These are phyloP conservation scores for Wolfiporia cocos DNA, from an alignment of 1,284 basidiomycete species.

Conservation along the genomic window DNA sequence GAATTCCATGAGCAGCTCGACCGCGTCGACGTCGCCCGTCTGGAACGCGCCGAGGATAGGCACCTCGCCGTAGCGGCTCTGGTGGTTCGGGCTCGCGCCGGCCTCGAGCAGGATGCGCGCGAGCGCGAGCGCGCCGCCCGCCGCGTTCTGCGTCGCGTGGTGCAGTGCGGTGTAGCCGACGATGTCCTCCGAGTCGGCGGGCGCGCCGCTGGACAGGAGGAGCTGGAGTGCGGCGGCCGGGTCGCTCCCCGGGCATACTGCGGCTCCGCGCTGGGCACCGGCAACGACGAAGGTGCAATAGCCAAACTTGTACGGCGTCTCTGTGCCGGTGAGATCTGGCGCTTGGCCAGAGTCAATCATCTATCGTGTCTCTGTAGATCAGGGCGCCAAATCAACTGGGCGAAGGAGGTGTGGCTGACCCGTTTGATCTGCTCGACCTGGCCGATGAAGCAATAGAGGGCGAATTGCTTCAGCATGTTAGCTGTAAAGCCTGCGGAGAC, in stretches of 20 bases:
- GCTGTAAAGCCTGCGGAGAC: constrained; percentile 23
- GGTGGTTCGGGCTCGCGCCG: constrained; percentile 32
- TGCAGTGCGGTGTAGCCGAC: constrained; percentile 43
- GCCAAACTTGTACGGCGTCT: constrained; percentile 41
- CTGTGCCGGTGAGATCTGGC: constrained; percentile 35
- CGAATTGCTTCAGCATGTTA: constrained; percentile 31
- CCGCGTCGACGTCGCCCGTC: constrained; percentile 25
- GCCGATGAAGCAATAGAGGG: constrained; percentile 31
- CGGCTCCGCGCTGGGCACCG: constrained; percentile 36
- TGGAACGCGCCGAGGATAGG: constrained; percentile 34
- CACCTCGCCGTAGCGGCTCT: constrained; percentile 41
- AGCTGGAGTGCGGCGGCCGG: constrained; percentile 34
- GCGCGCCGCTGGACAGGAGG: constrained; percentile 37
- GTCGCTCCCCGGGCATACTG: constrained; percentile 9
- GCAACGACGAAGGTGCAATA: constrained; percentile 38
- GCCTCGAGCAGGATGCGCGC: constrained; percentile 32
- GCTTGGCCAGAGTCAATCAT: constrained; percentile 31
- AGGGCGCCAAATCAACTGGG: not conserved
- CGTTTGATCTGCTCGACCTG: constrained; percentile 22
- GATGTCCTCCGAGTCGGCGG: constrained; percentile 39
- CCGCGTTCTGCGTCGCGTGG: constrained; percentile 31
- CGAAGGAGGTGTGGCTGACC: constrained; percentile 18
- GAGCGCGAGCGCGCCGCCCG: constrained; percentile 20
- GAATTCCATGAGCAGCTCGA: constrained; percentile 44
- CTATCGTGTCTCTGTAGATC: constrained; percentile 18